Base-by-base conservation (phyloP, 192 early-diverging fungal genomes). In the Cladochytrium replicatum region DNA sequence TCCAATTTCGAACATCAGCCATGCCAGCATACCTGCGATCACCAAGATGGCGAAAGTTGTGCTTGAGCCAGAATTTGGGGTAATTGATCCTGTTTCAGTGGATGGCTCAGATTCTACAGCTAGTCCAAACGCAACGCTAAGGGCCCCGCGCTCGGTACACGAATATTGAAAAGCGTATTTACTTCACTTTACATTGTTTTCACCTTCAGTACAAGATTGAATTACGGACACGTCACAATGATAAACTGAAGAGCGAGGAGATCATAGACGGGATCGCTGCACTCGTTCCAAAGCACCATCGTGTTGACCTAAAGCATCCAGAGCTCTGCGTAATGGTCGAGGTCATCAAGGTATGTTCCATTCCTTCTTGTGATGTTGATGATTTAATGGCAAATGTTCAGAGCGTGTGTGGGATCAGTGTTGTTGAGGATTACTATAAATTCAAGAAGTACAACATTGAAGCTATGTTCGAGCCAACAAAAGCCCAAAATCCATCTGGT, bases 371-470 rank as follows among this genome's bases (percentile, higher is more conserved):
- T n/a, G 19, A 25, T 8, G 32, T 4, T 56, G 6, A 6, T 19
- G 1, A 22, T 56, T 54, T 1, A n/a, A 49, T 29, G 43, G 43
- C 23, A 37, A n/a, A 44, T n/a, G 17, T 51, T 0, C 23, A 57
- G 50, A 57, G 57, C 39, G 43, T 70, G 6, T 74, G 72, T 29
- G 61, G 54, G 13, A 64, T 74, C 29, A 41, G 50, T 44, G 64
- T 74, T 22, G 63, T 69, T 1, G 23, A 41, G 25, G 58, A 62
- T 32, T 74, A 64, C 49, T 54, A 44, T 22, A 38, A 45, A 21
- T 27, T 71, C 21, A 66, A 63, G 32, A 63, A 63, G 48, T 74
- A 53, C 48, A 70, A 69, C 31, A 29, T 74, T 0, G 67, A 74
- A 31, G 50, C 41, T 15, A 48, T 61, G 22, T 37, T 43, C 34